A percentile compares a stretch with the other conserved stretches of the same genome.
Evolutionary conservation across 176 grass and related monocot species (phyloP).

Genomic region (Triticum turgidum): DNA sequence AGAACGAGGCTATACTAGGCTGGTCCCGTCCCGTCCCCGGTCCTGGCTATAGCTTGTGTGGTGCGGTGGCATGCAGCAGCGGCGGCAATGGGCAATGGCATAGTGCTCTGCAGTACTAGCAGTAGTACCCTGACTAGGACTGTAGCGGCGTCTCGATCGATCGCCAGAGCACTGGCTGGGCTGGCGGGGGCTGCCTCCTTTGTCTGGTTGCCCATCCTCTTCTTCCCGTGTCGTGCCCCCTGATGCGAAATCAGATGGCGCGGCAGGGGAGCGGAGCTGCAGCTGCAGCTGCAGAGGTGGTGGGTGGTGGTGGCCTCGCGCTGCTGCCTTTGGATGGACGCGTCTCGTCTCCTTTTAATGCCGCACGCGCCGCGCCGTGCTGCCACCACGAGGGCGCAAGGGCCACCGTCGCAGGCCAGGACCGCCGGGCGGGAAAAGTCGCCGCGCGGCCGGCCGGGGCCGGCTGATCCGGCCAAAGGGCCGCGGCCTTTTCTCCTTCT

Average conservation of each 20-base stretch:
- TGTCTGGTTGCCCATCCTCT: not conserved
- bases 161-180: not conserved
- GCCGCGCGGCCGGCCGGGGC: too few relatives aligned
- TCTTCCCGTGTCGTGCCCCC: not conserved
- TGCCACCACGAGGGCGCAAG: not conserved
- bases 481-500: not conserved
- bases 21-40: not conserved
- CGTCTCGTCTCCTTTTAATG: constrained; percentile 33
- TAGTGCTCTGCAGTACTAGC: not conserved
- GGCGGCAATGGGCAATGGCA: constrained; percentile 4
- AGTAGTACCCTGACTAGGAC: not conserved
- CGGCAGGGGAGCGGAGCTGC: not conserved
- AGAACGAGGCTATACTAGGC: not conserved
- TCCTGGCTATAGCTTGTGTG: not conserved
- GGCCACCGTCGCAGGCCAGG: not conserved
- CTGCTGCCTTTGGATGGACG: constrained; percentile 11
- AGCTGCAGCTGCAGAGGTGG: not conserved
- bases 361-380: not conserved
- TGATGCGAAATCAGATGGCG: not conserved
- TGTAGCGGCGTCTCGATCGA: not conserved
- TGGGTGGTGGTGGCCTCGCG: not conserved
- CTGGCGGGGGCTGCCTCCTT: not conserved
- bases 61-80: not conserved
- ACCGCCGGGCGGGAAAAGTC: not conserved
- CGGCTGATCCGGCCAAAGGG: not conserved